A percentile compares a stretch with the other conserved stretches of the same genome.
These are phyloP conservation scores for Bromus sterilis DNA, from an alignment of 176 grass and related monocot genomes.

Conservation along the genomic window DNA sequence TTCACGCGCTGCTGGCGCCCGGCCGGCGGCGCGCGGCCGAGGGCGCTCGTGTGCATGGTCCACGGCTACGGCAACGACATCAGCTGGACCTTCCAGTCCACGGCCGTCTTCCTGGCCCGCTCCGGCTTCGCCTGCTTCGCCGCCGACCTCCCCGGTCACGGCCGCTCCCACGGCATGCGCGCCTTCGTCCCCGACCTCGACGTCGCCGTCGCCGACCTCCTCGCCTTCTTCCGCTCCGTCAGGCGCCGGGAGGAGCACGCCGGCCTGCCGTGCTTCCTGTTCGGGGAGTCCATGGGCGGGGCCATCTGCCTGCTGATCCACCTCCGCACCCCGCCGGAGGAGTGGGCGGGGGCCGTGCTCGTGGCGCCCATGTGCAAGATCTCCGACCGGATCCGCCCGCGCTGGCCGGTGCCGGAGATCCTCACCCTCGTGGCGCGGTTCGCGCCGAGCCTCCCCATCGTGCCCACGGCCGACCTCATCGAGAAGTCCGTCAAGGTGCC, in stretches of 20 bases:
- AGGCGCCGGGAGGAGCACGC: constrained; percentile 15
- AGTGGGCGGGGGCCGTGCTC: constrained; percentile 75
- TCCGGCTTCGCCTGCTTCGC: constrained; percentile 84
- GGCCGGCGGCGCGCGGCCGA: constrained; percentile 4
- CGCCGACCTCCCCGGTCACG: constrained; percentile 85
- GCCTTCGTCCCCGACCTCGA: constrained; percentile 76
- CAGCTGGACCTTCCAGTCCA: constrained; percentile 92
- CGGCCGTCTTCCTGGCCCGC: constrained; percentile 67
- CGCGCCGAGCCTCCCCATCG: constrained; percentile 65
- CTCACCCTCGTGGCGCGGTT: constrained; percentile 65
- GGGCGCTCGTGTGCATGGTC: constrained; percentile 77
- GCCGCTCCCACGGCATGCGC: constrained; percentile 58
- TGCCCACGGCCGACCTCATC: constrained; percentile 83
- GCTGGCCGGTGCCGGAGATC: constrained; percentile 60
- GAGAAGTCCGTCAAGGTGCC: constrained; percentile 84
- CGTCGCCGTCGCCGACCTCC: constrained; percentile 43
- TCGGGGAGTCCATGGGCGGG: constrained; percentile 83
- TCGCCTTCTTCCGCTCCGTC: constrained; percentile 61
- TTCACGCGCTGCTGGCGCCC: constrained; percentile 72
- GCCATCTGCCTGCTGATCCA: constrained; percentile 87
- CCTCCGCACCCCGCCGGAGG: constrained; percentile 37
- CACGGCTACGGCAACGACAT: constrained; percentile 93
- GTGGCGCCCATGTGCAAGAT: constrained; percentile 95
- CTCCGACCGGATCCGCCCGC: constrained; percentile 71
- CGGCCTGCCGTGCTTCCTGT: constrained; percentile 58